These are phyloP conservation scores for Stellera chamaejasme DNA, from an alignment of 345 rosid genomes.

Conservation along the genomic window DNA sequence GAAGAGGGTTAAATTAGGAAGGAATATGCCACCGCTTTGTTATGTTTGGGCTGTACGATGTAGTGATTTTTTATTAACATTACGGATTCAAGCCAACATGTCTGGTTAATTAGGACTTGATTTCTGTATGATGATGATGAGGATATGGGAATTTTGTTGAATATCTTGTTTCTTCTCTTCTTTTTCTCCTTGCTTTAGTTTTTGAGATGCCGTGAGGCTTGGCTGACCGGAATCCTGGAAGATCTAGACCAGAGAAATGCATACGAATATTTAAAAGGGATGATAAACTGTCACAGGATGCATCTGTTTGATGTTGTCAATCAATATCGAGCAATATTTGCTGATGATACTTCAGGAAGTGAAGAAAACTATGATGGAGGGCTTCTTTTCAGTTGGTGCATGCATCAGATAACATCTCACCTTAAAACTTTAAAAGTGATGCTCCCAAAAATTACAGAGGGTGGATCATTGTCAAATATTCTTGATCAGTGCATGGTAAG, in stretches of 20 bases:
- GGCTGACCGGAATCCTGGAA: constrained; percentile 97
- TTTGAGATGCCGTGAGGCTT: constrained; percentile 93
- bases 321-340: constrained; percentile 92
- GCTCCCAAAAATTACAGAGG: constrained; percentile 97
- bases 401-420: constrained; percentile 96
- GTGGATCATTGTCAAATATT: constrained; percentile 89
- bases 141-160: no score
- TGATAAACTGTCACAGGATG: constrained; percentile 77
- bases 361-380: constrained; percentile 95
- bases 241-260: constrained; percentile 88
- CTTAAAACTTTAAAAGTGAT: constrained; percentile 85
- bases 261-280: constrained; percentile 89
- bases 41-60: no score
- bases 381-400: constrained; percentile 94
- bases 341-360: constrained; percentile 95
- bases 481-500: constrained; percentile 94
- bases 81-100: no score
- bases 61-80: no score
- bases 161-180: no score
- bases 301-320: constrained; percentile 95
- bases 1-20: no score
- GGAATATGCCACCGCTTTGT: no score
- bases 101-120: no score
- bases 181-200: constrained; percentile 45
- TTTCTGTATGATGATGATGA: no score